Conservation (phyloP, 441 rosid species). For the Metrosideros polymorpha region DNA sequence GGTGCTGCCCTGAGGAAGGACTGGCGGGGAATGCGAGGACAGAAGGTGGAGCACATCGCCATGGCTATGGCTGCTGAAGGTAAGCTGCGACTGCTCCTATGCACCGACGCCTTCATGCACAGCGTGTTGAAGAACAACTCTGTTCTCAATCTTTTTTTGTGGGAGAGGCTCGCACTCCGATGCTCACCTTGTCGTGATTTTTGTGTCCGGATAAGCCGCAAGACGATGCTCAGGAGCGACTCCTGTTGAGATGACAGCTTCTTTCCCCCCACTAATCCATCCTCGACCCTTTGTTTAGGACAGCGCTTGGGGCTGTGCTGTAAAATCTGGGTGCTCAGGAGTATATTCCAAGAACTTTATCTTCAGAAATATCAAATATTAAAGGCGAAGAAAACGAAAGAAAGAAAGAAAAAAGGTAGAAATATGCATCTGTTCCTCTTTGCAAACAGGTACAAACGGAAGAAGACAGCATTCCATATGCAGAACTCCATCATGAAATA, state of each 20-base stretch:
- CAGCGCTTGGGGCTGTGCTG: not conserved
- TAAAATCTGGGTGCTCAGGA: not conserved
- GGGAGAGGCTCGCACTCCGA: not conserved
- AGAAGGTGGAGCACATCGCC: constrained; percentile 50
- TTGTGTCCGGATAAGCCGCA: not conserved
- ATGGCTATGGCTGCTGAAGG: constrained; percentile 45
- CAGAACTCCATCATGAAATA: not conserved
- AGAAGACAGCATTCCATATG: not conserved
- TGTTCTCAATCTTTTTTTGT: accelerated
- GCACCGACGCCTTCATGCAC: not conserved
- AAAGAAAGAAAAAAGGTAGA: no score
- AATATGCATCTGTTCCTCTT: no score
- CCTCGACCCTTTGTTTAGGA: no score
- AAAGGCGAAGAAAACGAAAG: not conserved
- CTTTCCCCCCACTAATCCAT: not conserved
- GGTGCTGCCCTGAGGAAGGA: constrained; percentile 16
- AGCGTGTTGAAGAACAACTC: not conserved
- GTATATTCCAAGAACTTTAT: not conserved
- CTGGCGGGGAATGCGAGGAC: constrained; percentile 36
- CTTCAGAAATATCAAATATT: not conserved
- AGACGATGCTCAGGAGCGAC: not conserved
- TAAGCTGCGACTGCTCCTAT: not conserved
- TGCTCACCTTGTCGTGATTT: not conserved
- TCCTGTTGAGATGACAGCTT: not conserved
- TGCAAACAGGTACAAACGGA: no score